Evolutionary conservation across 768 basidiomycete species (phyloP).

Genomic region (Amanita polypyramis): DNA sequence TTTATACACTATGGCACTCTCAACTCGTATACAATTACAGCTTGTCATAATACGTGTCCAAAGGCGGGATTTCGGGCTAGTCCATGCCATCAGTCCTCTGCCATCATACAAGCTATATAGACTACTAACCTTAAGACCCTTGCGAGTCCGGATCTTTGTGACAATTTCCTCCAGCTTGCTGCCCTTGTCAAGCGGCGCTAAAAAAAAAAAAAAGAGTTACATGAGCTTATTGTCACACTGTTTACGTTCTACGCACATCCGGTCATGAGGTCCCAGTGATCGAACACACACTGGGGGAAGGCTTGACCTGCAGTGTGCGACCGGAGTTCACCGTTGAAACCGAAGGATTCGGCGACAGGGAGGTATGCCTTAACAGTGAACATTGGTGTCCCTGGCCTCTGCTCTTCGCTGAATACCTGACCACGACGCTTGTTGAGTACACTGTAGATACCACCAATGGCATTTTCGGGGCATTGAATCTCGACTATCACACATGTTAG

Average conservation of each 20-base stretch:
- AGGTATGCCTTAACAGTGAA: constrained; percentile 98
- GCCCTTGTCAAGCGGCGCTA: constrained; percentile 81
- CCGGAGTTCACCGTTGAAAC: constrained; percentile 95
- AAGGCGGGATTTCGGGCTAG: constrained; percentile 78
- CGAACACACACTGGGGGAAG: constrained; percentile 93
- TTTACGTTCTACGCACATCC: constrained; percentile 44
- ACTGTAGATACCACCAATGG: constrained; percentile 95
- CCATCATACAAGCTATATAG: background rate
- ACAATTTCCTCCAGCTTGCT: constrained; percentile 86
- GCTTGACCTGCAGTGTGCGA: constrained; percentile 92
- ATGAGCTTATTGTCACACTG: background rate
- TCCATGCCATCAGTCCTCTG: background rate
- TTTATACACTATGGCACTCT: constrained; percentile 10
- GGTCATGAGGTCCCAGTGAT: constrained; percentile 83
- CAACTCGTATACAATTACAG: constrained; percentile 31
- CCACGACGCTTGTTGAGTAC: constrained; percentile 94
- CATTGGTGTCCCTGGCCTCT: constrained; percentile 96
- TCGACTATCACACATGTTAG: constrained; percentile 51
- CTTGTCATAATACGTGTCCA: constrained; percentile 94
- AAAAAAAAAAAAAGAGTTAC: constrained; percentile 7
- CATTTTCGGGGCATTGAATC: constrained; percentile 95
- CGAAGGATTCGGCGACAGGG: constrained; percentile 87
- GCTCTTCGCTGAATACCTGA: constrained; percentile 97
- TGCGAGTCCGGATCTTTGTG: constrained; percentile 73
- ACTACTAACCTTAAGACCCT: constrained; percentile 78